phyloP scores from a whole-genome alignment of 1,284 basidiomycete genomes.

The Ceratobasidium sp. region DNA sequence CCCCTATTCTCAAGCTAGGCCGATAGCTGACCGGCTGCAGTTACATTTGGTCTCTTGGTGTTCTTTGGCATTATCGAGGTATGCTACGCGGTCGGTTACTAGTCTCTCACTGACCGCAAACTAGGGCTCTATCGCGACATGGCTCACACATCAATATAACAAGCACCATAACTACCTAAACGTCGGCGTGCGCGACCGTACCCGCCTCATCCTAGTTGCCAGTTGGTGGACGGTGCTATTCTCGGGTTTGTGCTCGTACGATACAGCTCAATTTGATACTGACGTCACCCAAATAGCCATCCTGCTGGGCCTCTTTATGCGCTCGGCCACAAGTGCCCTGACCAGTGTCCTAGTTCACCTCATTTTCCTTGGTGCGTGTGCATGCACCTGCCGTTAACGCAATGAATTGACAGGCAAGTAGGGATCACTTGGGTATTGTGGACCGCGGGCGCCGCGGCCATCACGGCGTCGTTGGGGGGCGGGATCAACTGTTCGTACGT shows the following conservation, averaged over 20 bases:
- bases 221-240: constrained; percentile 72
- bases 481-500: constrained; percentile 69
- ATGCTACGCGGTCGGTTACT: constrained; percentile 28
- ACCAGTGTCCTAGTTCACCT: constrained; percentile 68
- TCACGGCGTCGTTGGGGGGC: constrained; percentile 69
- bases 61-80: constrained; percentile 67
- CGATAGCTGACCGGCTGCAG: constrained; percentile 46
- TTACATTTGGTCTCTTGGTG: constrained; percentile 61
- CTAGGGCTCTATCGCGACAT: constrained; percentile 70
- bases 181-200: constrained; percentile 61
- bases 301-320: constrained; percentile 62
- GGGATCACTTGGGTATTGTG: constrained; percentile 73
- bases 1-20: constrained; percentile 12
- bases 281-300: constrained; percentile 48
- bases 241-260: constrained; percentile 39
- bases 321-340: constrained; percentile 53
- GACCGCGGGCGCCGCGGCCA: constrained; percentile 68
- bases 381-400: too few relatives aligned
- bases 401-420: too few relatives aligned
- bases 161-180: constrained; percentile 55
- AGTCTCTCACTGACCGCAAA: background rate
- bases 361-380: constrained; percentile 53
- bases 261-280: background rate
- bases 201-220: constrained; percentile 69
- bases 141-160: constrained; percentile 66